These are phyloP conservation scores for Melaleuca quinquenervia DNA, from an alignment of 345 rosid species.

Conservation along the genomic window DNA sequence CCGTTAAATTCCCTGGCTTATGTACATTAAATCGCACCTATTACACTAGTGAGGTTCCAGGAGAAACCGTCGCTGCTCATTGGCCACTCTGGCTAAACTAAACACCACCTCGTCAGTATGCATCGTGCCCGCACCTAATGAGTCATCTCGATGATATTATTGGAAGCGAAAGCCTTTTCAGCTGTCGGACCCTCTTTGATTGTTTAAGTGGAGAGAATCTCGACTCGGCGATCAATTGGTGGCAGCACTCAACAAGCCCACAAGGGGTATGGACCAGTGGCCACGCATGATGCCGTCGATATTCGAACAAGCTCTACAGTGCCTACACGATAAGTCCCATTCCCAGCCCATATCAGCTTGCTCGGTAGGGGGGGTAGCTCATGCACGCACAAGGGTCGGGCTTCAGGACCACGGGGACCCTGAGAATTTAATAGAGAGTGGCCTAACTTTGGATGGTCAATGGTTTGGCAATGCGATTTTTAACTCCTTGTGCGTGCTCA, in stretches of 20 bases:
- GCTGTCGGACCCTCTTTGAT: not conserved
- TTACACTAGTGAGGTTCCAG: not conserved
- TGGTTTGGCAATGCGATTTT: not conserved
- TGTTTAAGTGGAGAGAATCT: not conserved
- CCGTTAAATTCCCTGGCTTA: not conserved
- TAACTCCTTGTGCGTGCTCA: not conserved
- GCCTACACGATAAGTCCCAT: not conserved
- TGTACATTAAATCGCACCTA: not conserved
- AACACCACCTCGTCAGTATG: not conserved
- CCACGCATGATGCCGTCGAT: not conserved
- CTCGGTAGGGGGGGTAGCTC: not conserved
- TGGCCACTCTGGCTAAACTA: not conserved
- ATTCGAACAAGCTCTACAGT: not conserved
- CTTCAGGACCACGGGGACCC: not conserved
- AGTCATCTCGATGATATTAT: not conserved
- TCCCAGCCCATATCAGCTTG: not conserved
- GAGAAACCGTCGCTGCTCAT: not conserved
- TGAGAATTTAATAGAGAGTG: not conserved
- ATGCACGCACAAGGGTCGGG: not conserved
- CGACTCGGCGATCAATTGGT: not conserved
- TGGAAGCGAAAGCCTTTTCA: not conserved
- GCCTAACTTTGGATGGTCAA: not conserved
- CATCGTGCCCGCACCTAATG: not conserved
- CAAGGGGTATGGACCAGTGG: not conserved
- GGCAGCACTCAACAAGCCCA: not conserved